Evolutionary conservation across 78 protist genomes (phyloP).

Genomic region (Dictyostelium citrinum): DNA sequence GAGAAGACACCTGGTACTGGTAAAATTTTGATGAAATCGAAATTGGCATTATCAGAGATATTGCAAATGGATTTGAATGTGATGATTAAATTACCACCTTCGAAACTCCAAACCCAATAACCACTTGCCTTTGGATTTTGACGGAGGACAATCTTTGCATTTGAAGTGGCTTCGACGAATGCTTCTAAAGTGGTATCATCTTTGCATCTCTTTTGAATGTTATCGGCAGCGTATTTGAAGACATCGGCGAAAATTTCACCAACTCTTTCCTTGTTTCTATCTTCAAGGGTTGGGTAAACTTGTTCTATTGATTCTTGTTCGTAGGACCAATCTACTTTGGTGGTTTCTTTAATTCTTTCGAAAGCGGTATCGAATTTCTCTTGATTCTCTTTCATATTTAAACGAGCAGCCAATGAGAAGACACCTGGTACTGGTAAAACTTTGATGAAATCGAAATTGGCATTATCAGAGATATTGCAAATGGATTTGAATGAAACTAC

Average conservation of each 20-base stretch:
- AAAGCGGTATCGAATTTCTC: slow-evolving; percentile 3
- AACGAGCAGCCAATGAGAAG: slow-evolving; percentile 10
- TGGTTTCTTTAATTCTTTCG: slow-evolving; percentile 18
- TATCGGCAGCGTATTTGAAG: background rate
- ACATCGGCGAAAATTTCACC: slow-evolving; percentile 7
- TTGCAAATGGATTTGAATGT: background rate
- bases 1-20: slow-evolving; percentile 53
- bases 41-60: background rate
- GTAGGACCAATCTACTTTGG: slow-evolving; percentile 19
- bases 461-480: background rate
- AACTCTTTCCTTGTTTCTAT: background rate
- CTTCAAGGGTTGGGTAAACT: slow-evolving; percentile 8
- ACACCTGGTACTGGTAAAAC: slow-evolving; percentile 63
- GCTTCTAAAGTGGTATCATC: slow-evolving; percentile 22
- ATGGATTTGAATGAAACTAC: background rate
- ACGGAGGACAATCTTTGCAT: background rate
- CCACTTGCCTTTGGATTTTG: background rate
- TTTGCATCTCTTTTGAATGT: slow-evolving; percentile 16
- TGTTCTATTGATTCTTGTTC: slow-evolving; percentile 28
- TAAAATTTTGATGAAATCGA: background rate
- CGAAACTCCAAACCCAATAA: slow-evolving; percentile 17
- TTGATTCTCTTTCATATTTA: slow-evolving; percentile 7
- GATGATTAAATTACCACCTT: background rate
- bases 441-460: background rate
- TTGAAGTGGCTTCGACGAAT: slow-evolving; percentile 13